These are phyloP conservation scores for Amanita pseudoporphyria DNA, from an alignment of 768 basidiomycete genomes.

Conservation along the genomic window DNA sequence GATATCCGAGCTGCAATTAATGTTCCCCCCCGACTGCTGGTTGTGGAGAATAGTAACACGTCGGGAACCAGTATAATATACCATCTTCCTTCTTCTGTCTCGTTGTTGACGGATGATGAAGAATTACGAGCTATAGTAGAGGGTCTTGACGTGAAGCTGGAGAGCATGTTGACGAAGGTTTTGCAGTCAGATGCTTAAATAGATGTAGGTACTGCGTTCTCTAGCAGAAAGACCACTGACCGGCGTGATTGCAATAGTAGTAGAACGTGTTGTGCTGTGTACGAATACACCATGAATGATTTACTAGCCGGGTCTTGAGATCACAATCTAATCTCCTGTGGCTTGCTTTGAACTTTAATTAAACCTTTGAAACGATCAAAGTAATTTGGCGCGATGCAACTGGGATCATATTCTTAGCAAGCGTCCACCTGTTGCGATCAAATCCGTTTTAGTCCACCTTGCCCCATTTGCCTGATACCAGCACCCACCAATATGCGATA, in stretches of 20 bases:
- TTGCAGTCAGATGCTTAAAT: neutral
- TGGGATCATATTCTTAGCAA: no score
- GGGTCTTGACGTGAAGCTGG: conserved; percentile 34
- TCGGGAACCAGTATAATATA: conserved; percentile 34
- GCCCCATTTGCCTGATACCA: neutral
- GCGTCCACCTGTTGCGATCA: no score
- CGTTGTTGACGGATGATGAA: conserved; percentile 21
- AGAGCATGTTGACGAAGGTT: conserved; percentile 23
- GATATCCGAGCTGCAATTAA: conserved; percentile 31
- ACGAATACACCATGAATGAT: no score
- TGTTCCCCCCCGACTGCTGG: conserved; percentile 36
- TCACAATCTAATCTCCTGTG: no score
- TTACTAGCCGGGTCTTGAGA: no score
- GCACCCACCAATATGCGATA: conserved; percentile 1
- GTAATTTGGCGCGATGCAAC: no score
- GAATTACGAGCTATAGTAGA: conserved; percentile 24
- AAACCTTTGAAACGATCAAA: no score
- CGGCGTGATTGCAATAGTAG: no score
- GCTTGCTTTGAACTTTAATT: no score
- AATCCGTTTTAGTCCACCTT: neutral
- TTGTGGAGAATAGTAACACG: conserved; percentile 28
- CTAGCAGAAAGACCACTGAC: no score
- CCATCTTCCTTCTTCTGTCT: conserved; percentile 38
- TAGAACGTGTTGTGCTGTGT: no score
- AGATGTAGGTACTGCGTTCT: neutral